Percentiles rank a stretch among this genome's conserved stretches.
Conservation (phyloP, 2,329 filamentous ascomycete species). For the Claviceps arundinis region DNA sequence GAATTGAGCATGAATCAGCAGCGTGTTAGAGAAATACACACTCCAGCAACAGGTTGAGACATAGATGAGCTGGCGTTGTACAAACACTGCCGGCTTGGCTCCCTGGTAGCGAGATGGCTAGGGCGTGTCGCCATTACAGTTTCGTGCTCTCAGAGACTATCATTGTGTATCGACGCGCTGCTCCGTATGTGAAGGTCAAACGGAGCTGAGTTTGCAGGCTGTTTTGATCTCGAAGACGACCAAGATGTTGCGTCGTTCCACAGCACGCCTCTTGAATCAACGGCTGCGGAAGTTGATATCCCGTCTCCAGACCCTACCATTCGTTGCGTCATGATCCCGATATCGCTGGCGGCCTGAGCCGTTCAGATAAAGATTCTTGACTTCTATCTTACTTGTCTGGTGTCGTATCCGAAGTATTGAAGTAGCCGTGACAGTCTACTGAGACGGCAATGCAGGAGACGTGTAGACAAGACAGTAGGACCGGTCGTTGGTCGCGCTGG, state of each 20-base stretch:
- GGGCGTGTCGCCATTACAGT: not conserved
- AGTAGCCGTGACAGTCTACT: not conserved
- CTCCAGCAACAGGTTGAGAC: constrained; percentile 2
- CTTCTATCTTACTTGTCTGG: not conserved
- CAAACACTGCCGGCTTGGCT: not conserved
- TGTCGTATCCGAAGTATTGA: not conserved
- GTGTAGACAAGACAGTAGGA: not conserved
- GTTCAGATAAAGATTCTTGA: not conserved
- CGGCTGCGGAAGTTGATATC: not conserved
- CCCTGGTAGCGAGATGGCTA: constrained; percentile 2
- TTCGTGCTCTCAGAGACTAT: not conserved
- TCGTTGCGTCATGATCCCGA: not conserved
- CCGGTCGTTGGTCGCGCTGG: not conserved
- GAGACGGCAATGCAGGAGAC: not conserved
- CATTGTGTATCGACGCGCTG: not conserved
- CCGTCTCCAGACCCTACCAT: too few species aligned
- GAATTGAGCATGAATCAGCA: not conserved
- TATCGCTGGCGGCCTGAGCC: not conserved
- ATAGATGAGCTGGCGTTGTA: constrained; percentile 4
- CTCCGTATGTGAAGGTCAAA: not conserved
- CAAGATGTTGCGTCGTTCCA: not conserved
- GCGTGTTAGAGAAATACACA: not conserved
- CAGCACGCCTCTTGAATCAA: not conserved
- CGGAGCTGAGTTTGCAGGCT: not conserved
- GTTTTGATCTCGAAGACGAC: not conserved